Evolutionary conservation across 2,329 filamentous ascomycete genomes (phyloP).

Genomic region (Triangularia verruculosa): DNA sequence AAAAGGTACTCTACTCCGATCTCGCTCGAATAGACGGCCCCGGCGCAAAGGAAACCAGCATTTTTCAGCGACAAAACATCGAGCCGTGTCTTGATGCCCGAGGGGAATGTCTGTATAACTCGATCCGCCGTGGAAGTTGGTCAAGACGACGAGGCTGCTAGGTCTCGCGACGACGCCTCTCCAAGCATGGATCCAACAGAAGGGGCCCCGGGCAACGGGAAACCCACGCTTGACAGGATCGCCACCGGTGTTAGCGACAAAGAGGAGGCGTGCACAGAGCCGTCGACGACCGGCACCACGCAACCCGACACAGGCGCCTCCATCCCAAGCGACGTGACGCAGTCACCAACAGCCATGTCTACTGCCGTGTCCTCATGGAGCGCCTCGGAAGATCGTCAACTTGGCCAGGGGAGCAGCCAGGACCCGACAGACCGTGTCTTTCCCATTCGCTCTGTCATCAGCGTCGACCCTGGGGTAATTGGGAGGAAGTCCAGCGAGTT

Average conservation of each 20-base stretch:
- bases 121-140: not conserved
- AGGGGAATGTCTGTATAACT: constrained; percentile 1
- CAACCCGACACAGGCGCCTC: constrained; percentile 9
- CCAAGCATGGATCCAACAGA: not conserved
- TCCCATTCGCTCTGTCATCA: constrained; percentile 77
- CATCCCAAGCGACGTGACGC: not conserved
- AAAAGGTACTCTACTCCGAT: not conserved
- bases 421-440: constrained; percentile 63
- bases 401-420: constrained; percentile 31
- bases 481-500: constrained; percentile 39
- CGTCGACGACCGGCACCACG: constrained; percentile 5
- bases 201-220: not conserved
- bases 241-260: not conserved
- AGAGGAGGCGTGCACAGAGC: not conserved
- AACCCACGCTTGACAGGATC: not conserved
- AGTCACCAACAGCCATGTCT: constrained; percentile 20
- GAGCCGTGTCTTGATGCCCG: not conserved
- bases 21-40: not conserved
- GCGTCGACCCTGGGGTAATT: constrained; percentile 54
- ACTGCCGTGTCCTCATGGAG: constrained; percentile 40
- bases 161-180: not conserved
- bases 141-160: constrained; percentile 4
- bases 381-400: constrained; percentile 41
- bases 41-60: not conserved
- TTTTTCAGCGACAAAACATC: not conserved